These are phyloP conservation scores for Alternaria ventricosa DNA, from an alignment of 2,329 filamentous ascomycete species.

Conservation along the genomic window DNA sequence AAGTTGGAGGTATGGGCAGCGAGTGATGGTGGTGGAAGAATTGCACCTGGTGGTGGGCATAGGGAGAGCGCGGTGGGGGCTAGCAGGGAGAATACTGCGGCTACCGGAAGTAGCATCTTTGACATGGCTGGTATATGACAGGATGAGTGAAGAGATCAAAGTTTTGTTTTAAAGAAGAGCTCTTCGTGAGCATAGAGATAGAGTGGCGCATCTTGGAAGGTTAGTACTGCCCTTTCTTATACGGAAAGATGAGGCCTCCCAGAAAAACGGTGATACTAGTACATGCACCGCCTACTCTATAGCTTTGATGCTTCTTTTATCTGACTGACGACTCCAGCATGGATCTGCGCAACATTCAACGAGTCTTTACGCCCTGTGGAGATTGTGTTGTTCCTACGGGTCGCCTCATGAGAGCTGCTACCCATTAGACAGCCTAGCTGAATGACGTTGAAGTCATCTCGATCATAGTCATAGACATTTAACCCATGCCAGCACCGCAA, in stretches of 20 bases:
- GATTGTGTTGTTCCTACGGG: neutral
- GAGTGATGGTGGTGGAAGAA: conserved; percentile 28
- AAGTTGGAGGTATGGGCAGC: conserved; percentile 1
- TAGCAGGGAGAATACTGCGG: neutral
- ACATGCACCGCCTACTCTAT: neutral
- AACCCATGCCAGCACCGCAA: neutral
- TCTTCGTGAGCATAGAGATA: neutral
- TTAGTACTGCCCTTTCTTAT: neutral
- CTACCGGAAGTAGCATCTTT: neutral
- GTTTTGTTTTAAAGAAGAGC: neutral
- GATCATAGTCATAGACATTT: neutral
- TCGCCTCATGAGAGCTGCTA: neutral
- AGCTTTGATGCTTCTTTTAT: neutral
- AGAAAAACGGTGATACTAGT: neutral
- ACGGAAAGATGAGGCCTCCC: neutral
- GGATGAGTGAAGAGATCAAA: neutral
- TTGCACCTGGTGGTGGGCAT: conserved; percentile 31
- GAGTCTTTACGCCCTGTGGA: neutral
- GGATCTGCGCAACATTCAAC: neutral
- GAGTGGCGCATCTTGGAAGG: neutral
- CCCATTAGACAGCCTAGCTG: neutral
- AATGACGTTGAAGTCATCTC: neutral
- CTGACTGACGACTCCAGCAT: neutral
- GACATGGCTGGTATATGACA: neutral
- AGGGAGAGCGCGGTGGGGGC: conserved; percentile 4